phyloP scores from a whole-genome alignment of 1,284 basidiomycete species.

The Pterulicium gracile region DNA sequence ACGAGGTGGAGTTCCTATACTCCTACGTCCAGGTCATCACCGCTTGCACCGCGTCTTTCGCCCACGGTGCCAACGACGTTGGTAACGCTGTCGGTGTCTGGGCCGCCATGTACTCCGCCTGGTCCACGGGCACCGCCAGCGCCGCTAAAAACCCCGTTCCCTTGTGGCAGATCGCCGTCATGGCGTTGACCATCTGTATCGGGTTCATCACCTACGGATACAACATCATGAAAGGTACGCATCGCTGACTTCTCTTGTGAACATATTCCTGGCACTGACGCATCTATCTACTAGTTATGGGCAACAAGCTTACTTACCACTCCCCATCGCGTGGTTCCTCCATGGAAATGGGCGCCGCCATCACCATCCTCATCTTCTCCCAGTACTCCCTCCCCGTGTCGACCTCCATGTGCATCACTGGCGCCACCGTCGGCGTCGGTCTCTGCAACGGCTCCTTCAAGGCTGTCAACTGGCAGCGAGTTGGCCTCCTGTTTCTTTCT shows the following conservation, averaged over 20 bases:
- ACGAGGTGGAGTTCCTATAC: constrained; percentile 20
- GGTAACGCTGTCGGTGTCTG: constrained; percentile 21
- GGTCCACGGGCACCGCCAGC: constrained; percentile 14
- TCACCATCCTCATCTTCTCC: constrained; percentile 19
- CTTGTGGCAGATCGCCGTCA: constrained; percentile 17
- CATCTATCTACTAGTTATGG: constrained; percentile 18
- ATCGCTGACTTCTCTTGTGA: no score
- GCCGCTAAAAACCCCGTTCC: constrained; percentile 14
- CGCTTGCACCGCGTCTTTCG: constrained; percentile 21
- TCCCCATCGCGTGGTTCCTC: constrained; percentile 20
- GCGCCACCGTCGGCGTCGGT: not conserved
- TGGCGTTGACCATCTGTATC: constrained; percentile 16
- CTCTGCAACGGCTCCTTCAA: not conserved
- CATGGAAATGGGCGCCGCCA: constrained; percentile 20
- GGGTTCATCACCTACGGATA: constrained; percentile 17
- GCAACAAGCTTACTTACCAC: constrained; percentile 20
- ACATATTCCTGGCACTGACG: no score
- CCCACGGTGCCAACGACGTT: constrained; percentile 20
- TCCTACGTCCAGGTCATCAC: constrained; percentile 21
- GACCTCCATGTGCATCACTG: not conserved
- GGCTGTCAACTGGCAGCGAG: not conserved
- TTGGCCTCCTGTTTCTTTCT: not conserved
- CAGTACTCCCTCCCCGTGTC: constrained; percentile 21
- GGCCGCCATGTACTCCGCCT: constrained; percentile 18
- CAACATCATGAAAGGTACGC: constrained; percentile 23